phyloP scores from a whole-genome alignment of 768 basidiomycete species.

The Hemileccinum rubropunctum region DNA sequence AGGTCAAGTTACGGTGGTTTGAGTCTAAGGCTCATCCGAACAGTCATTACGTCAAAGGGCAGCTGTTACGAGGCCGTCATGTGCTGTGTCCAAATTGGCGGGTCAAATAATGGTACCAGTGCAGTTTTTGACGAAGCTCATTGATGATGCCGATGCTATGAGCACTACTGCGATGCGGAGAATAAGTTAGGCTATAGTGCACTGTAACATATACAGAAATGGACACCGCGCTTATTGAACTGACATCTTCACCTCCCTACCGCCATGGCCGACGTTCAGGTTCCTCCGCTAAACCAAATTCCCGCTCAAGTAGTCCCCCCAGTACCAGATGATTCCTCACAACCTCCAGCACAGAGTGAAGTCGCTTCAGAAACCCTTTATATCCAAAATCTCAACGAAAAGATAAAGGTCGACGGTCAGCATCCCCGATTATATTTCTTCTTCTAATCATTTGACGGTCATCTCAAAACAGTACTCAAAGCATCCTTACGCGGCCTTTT shows the following conservation, averaged over 20 bases:
- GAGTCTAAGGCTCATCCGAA: too few relatives aligned
- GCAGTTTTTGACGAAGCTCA: too few relatives aligned
- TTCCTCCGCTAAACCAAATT: conserved; percentile 28
- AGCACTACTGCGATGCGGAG: too few relatives aligned
- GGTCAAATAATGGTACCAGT: too few relatives aligned
- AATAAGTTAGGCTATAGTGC: too few relatives aligned
- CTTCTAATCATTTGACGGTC: conserved; percentile 7
- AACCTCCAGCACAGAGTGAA: conserved; percentile 38
- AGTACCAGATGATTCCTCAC: conserved; percentile 11
- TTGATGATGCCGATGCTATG: too few relatives aligned
- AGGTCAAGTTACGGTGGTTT: too few relatives aligned
- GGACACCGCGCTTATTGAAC: conserved; percentile 8
- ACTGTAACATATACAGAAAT: conserved; percentile 7
- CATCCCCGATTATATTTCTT: conserved; percentile 3
- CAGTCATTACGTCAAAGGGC: too few relatives aligned
- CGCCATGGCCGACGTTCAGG: conserved; percentile 38
- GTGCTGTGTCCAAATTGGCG: too few relatives aligned
- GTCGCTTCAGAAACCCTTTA: conserved; percentile 82
- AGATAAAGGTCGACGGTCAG: conserved; percentile 76
- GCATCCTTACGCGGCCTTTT: conserved; percentile 84
- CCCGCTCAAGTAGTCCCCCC: conserved; percentile 25
- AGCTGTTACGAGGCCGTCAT: too few relatives aligned
- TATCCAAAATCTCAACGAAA: conserved; percentile 95
- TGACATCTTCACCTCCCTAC: neutral
- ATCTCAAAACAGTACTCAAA: conserved; percentile 67